These are phyloP conservation scores for Hortiboletus flavorubellus DNA, from an alignment of 768 basidiomycete species.

Conservation along the genomic window DNA sequence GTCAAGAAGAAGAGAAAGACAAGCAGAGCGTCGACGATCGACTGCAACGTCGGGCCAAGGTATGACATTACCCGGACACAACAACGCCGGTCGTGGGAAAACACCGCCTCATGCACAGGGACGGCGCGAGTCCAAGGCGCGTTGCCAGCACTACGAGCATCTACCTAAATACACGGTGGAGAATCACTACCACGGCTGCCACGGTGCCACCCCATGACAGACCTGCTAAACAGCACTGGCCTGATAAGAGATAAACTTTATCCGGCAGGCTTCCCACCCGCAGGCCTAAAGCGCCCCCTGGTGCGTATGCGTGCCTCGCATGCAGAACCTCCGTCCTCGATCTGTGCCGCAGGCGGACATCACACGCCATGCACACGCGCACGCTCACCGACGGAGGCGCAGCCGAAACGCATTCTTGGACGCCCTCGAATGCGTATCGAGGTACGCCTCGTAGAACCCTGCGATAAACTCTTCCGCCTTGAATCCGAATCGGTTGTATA, in stretches of 20 bases:
- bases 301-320: background rate
- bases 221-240: no score
- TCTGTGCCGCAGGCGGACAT: background rate
- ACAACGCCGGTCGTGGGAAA: conserved; percentile 5
- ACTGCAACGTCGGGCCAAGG: no score
- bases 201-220: no score
- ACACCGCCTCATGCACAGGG: background rate
- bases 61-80: no score
- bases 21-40: background rate
- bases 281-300: background rate
- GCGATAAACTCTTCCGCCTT: conserved; percentile 82
- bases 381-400: conserved; percentile 56
- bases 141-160: no score
- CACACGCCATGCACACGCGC: background rate
- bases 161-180: no score
- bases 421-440: conserved; percentile 62
- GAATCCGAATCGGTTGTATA: conserved; percentile 87
- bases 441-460: conserved; percentile 78
- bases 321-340: background rate
- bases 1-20: conserved; percentile 10
- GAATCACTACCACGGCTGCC: no score
- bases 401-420: conserved; percentile 82
- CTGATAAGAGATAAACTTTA: no score
- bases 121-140: no score
- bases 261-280: background rate